These are phyloP conservation scores for Phytopythium aichiense DNA, from an alignment of 352 stramenopile genomes.

Conservation along the genomic window DNA sequence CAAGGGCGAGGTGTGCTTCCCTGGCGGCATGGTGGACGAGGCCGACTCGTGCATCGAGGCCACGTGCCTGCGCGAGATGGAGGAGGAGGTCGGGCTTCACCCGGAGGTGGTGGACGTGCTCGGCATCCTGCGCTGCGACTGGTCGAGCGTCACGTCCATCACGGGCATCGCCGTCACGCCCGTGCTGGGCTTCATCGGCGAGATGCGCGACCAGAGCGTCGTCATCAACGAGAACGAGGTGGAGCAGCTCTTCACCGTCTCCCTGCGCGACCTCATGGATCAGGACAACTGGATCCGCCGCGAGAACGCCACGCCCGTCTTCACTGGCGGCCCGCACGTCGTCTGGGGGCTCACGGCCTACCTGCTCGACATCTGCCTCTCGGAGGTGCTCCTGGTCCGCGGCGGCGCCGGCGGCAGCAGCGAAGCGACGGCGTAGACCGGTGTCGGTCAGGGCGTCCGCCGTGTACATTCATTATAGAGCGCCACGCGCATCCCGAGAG, in stretches of 20 bases:
- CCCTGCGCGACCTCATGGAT: conserved; percentile 86
- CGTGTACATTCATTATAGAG: neutral
- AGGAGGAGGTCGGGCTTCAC: conserved; percentile 94
- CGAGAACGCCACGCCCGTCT: conserved; percentile 88
- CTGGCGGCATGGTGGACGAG: conserved; percentile 93
- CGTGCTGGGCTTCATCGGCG: conserved; percentile 94
- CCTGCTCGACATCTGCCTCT: conserved; percentile 89
- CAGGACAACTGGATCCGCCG: conserved; percentile 76
- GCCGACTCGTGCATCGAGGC: conserved; percentile 92
- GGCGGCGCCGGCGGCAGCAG: neutral
- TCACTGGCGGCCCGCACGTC: conserved; percentile 92
- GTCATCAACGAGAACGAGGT: conserved; percentile 95
- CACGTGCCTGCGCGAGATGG: conserved; percentile 97
- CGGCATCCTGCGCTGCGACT: conserved; percentile 95
- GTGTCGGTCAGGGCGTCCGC: neutral
- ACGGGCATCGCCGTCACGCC: conserved; percentile 97
- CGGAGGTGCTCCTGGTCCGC: conserved; percentile 52
- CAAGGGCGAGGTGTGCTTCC: conserved; percentile 96
- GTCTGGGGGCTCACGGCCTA: conserved; percentile 98
- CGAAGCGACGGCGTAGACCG: neutral
- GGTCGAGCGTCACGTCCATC: conserved; percentile 92
- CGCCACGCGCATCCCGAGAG: neutral
- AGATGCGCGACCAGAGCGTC: conserved; percentile 89
- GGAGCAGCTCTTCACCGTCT: conserved; percentile 94
- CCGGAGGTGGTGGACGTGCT: conserved; percentile 87